Conservation (phyloP, 139 green algal species). For the Protoeuglena noctilucae region DNA sequence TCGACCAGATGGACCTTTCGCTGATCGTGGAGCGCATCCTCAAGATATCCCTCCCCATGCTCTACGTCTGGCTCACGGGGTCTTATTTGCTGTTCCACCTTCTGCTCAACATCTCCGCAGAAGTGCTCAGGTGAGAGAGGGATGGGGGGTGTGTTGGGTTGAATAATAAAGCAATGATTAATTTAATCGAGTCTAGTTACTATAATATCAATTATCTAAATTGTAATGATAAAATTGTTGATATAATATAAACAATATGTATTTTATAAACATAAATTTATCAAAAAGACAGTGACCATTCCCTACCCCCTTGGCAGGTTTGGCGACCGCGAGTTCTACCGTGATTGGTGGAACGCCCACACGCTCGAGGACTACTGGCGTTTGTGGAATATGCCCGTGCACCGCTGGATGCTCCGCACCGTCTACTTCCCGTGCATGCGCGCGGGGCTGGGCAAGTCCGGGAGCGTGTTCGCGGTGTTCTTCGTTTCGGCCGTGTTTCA, state of each 20-base stretch:
- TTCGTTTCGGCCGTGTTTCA: conserved; percentile 63
- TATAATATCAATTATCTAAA: too few species aligned
- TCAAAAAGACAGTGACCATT: too few species aligned
- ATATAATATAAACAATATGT: too few species aligned
- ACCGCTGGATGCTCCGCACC: conserved; percentile 83
- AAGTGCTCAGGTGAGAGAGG: conserved; percentile 61
- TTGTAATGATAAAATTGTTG: too few species aligned
- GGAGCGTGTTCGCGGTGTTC: conserved; percentile 46
- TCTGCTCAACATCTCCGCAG: conserved; percentile 76
- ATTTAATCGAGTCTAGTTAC: too few species aligned
- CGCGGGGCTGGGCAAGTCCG: conserved; percentile 17
- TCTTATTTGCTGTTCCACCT: conserved; percentile 78
- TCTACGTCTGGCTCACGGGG: conserved; percentile 78
- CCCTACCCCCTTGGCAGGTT: too few species aligned
- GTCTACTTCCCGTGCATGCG: conserved; percentile 67
- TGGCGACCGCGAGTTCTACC: conserved; percentile 87
- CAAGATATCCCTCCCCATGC: conserved; percentile 73
- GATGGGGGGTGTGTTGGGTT: too few species aligned
- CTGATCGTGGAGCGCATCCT: conserved; percentile 67
- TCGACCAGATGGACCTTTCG: conserved; percentile 41
- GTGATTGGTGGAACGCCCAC: conserved; percentile 87
- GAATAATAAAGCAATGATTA: too few species aligned
- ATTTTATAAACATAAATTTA: too few species aligned
- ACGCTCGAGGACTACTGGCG: conserved; percentile 81
- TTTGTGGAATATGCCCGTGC: conserved; percentile 86